phyloP scores from a whole-genome alignment of 1,139 yeast genomes.

The Citeromyces hawaiiensis region DNA sequence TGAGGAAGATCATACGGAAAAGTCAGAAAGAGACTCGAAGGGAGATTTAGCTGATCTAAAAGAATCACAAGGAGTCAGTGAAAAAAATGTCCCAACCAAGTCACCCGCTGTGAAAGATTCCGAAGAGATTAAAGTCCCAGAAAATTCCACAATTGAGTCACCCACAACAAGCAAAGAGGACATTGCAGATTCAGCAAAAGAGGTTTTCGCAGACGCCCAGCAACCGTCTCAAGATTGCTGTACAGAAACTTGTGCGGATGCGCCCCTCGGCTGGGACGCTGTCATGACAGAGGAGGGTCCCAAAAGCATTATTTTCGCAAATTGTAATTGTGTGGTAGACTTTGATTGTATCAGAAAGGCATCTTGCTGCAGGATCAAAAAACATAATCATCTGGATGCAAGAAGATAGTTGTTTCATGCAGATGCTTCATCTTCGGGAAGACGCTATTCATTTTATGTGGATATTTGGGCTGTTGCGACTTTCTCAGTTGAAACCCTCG shows the following conservation, averaged over 20 bases:
- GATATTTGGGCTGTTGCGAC: too few species aligned
- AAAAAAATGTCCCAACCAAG: not conserved
- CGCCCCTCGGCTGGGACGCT: not conserved
- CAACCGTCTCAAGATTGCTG: not conserved
- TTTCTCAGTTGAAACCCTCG: too few species aligned
- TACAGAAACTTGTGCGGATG: not conserved
- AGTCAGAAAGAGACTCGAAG: not conserved
- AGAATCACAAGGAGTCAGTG: too few species aligned
- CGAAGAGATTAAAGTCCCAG: not conserved
- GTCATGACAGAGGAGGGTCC: constrained; percentile 1
- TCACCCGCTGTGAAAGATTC: not conserved
- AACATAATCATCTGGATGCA: not conserved
- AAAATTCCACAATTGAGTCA: not conserved
- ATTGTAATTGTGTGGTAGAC: not conserved
- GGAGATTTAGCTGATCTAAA: not conserved
- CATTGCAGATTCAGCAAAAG: not conserved
- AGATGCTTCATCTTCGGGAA: too few species aligned
- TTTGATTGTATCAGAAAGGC: not conserved
- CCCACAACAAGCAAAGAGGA: not conserved
- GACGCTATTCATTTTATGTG: too few species aligned
- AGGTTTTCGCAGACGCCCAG: not conserved
- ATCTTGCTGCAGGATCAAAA: constrained; percentile 1
- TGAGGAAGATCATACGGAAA: not conserved
- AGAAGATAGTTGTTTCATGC: not conserved
- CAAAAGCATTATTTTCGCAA: not conserved